Conservation (phyloP, 164 flowering plant species). For the Piper longum region DNA sequence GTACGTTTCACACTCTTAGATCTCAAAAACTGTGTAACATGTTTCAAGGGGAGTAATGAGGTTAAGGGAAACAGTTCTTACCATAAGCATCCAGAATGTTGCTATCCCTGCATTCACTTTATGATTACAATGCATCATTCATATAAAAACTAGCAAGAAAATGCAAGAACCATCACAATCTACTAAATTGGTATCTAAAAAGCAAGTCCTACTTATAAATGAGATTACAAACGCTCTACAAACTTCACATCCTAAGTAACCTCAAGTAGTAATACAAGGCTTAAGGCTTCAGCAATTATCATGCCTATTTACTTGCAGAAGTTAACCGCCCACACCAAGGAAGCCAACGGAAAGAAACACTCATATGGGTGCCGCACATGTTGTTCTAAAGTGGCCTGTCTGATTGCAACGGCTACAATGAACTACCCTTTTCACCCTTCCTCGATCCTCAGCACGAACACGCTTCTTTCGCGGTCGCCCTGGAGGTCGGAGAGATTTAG, state of each 20-base stretch:
- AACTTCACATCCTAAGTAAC: not conserved
- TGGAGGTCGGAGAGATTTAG: conserved; percentile 35
- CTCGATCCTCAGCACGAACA: conserved; percentile 33
- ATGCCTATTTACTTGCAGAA: not conserved
- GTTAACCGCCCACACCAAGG: not conserved
- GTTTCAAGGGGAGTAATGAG: too few relatives aligned
- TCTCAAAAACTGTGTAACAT: too few relatives aligned
- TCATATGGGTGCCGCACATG: conserved; percentile 21
- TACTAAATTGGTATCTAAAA: too few relatives aligned
- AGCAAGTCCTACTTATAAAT: not conserved
- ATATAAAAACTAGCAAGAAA: too few relatives aligned
- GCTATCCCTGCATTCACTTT: too few relatives aligned
- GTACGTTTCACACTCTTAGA: too few relatives aligned
- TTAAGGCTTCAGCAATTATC: too few relatives aligned
- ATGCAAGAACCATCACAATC: not conserved
- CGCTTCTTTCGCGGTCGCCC: conserved; percentile 38
- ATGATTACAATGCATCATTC: too few relatives aligned
- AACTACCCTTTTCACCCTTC: conserved; percentile 35
- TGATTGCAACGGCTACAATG: conserved; percentile 47
- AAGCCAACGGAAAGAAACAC: not conserved
- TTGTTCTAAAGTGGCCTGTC: conserved; percentile 45
- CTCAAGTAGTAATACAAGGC: not conserved
- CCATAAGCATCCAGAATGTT: too few relatives aligned
- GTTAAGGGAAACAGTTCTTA: too few relatives aligned
- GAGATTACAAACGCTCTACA: not conserved